Conservation (phyloP, 1,139 yeast species). For the Pichia terricola region DNA sequence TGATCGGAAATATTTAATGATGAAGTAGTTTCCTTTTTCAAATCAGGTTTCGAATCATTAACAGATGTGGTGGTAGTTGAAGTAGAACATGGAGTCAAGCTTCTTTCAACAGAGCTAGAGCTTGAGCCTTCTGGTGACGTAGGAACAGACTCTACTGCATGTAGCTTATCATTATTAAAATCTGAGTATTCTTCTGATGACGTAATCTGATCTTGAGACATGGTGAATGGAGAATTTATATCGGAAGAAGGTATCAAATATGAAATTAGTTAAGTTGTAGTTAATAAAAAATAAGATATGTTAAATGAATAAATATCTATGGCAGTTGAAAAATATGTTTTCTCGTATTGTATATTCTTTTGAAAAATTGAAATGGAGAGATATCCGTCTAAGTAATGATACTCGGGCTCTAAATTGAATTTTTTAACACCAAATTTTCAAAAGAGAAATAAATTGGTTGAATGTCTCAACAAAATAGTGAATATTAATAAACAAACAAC, state of each 20-base stretch:
- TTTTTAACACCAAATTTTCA: slow-evolving; percentile 24
- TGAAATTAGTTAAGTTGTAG: too few relatives aligned
- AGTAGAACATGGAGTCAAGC: slow-evolving; percentile 21
- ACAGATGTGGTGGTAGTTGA: slow-evolving; percentile 11
- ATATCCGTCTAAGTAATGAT: slow-evolving; percentile 25
- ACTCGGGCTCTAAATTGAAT: slow-evolving; percentile 25
- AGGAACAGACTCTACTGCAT: slow-evolving; percentile 13
- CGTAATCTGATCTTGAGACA: slow-evolving; percentile 10
- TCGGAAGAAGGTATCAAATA: too few relatives aligned
- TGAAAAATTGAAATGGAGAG: slow-evolving; percentile 20
- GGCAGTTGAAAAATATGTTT: too few relatives aligned
- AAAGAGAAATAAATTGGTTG: slow-evolving; percentile 11
- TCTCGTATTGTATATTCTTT: background rate
- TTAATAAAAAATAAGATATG: background rate
- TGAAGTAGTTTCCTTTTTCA: background rate
- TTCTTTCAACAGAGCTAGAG: slow-evolving; percentile 14
- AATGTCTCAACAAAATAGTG: background rate
- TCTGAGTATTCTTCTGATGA: slow-evolving; percentile 19
- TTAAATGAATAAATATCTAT: slow-evolving; percentile 6
- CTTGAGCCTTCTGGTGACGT: slow-evolving; percentile 17
- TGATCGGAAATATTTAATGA: background rate
- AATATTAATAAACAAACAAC: background rate
- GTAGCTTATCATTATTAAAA: slow-evolving; percentile 15
- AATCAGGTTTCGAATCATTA: slow-evolving; percentile 7
- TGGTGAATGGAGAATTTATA: background rate